These are phyloP conservation scores for Trypanosoma rangeli DNA, from an alignment of 208 protist species.

Conservation along the genomic window DNA sequence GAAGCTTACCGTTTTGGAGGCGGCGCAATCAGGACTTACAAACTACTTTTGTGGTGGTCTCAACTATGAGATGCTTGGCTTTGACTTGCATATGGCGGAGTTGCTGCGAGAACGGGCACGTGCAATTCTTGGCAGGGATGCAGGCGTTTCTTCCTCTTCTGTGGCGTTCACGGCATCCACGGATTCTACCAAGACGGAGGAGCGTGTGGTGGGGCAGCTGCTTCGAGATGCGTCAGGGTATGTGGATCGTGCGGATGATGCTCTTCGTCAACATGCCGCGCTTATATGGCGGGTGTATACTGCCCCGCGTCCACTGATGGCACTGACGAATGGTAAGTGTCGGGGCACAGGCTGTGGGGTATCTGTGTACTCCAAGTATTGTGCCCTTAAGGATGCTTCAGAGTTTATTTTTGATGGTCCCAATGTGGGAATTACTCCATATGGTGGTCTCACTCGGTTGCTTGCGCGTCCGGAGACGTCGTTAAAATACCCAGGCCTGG, in stretches of 20 bases:
- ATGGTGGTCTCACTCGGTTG: conserved; percentile 76
- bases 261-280: conserved; percentile 72
- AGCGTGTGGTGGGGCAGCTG: conserved; percentile 45
- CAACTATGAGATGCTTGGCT: conserved; percentile 63
- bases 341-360: conserved; percentile 84
- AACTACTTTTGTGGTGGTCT: conserved; percentile 88
- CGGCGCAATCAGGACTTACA: conserved; percentile 87
- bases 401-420: conserved; percentile 90
- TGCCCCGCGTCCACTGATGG: conserved; percentile 81
- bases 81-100: conserved; percentile 68
- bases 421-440: conserved; percentile 80
- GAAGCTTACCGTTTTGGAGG: conserved; percentile 84
- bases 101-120: conserved; percentile 37
- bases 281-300: conserved; percentile 84
- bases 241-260: conserved; percentile 73
- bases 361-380: conserved; percentile 85
- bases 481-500: conserved; percentile 89
- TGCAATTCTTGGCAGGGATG: conserved; percentile 24
- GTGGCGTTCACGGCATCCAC: neutral
- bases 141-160: neutral
- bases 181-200: conserved; percentile 17
- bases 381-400: conserved; percentile 72
- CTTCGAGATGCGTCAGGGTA: conserved; percentile 70
- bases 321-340: conserved; percentile 88
- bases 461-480: conserved; percentile 84